Percentiles rank a stretch among this genome's conserved stretches.
These are phyloP conservation scores for Penicillium sclerotigenum DNA, from an alignment of 2,329 filamentous ascomycete species.

Conservation along the genomic window DNA sequence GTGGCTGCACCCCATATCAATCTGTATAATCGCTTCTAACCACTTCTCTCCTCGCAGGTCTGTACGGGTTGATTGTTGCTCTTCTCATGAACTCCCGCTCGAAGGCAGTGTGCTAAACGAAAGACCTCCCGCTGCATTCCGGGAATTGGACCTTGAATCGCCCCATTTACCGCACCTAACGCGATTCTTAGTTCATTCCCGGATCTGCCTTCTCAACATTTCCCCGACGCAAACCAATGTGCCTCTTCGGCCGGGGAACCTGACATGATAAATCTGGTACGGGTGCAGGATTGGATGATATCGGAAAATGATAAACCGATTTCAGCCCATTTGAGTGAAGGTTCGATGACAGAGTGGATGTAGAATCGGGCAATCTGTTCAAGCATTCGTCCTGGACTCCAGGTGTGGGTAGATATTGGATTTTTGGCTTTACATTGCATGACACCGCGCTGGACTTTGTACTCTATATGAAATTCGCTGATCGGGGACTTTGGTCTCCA, in stretches of 20 bases:
- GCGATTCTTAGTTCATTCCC: constrained; percentile 6
- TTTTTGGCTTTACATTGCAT: constrained; percentile 26
- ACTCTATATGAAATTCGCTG: constrained; percentile 25
- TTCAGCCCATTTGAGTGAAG: constrained; percentile 13
- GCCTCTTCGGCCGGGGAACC: constrained; percentile 1
- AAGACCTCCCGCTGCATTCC: constrained; percentile 9
- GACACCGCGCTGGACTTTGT: constrained; percentile 26
- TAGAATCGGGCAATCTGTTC: constrained; percentile 17
- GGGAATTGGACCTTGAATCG: constrained; percentile 11
- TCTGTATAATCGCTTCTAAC: constrained; percentile 26
- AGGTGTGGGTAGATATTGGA: constrained; percentile 28
- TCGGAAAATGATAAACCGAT: constrained; percentile 20
- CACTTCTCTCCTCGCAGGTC: constrained; percentile 58
- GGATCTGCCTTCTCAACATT: constrained; percentile 6
- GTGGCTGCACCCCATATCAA: neutral
- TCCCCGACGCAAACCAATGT: constrained; percentile 4
- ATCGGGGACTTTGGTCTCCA: constrained; percentile 11
- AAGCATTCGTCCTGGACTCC: constrained; percentile 7
- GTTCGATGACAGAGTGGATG: constrained; percentile 19
- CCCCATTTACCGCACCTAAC: constrained; percentile 6
- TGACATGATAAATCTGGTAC: constrained; percentile 11
- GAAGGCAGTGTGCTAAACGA: constrained; percentile 57
- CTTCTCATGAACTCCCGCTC: constrained; percentile 99
- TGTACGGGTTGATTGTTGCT: constrained; percentile 97
- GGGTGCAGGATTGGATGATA: constrained; percentile 16